Base-by-base conservation (phyloP, 768 basidiomycete species). In the Astraeus odoratus region DNA sequence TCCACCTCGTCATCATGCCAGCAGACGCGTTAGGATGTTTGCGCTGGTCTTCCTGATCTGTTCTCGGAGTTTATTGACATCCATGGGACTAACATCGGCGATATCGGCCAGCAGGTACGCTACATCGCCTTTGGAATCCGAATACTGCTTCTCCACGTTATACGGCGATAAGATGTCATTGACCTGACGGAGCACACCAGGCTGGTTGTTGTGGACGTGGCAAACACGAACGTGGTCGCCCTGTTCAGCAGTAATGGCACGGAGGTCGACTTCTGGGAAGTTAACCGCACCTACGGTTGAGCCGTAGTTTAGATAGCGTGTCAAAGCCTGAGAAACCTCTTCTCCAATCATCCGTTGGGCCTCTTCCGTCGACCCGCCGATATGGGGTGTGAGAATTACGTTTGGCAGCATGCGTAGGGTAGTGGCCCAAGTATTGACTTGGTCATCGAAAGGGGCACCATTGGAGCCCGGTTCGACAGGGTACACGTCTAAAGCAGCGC, bases 91-190 rank as follows among this genome's bases (percentile, higher is more conserved):
- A 53, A 97, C 93, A 51, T 90, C 79, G 18, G 88, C 83, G 52
- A 99, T 97, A 64, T 99, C 96, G 10, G 94, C 94, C 81, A 99
- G 86, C 51, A 99, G 77, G 66, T 98, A 98, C 20, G 94, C 92
- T 40, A 91, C 68, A 42, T 91, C 89, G 49, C 86, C 87, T 69
- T 91, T 91, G 37, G 90, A 92, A 61, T 99, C 96, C n/a, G 95
- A 93, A 67, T 85, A 97, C 68, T 98, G 96, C 72, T 98, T 98
- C 69, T 95, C 93, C 62, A 99, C 94, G 67, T 99, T 98, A 76
- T 94, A 92, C 30, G 90, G 84, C 39, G 87, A 86, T 33, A 99
- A 71, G 24, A 87, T 85, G 54, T 94, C 87, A 76, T 99, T 99
- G 74, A 99, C 88, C 59, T 83, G 80, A 57, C 81, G 83, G 59